These are phyloP conservation scores for Astragalus membranaceus DNA, from an alignment of 306 rosid genomes.

Conservation along the genomic window DNA sequence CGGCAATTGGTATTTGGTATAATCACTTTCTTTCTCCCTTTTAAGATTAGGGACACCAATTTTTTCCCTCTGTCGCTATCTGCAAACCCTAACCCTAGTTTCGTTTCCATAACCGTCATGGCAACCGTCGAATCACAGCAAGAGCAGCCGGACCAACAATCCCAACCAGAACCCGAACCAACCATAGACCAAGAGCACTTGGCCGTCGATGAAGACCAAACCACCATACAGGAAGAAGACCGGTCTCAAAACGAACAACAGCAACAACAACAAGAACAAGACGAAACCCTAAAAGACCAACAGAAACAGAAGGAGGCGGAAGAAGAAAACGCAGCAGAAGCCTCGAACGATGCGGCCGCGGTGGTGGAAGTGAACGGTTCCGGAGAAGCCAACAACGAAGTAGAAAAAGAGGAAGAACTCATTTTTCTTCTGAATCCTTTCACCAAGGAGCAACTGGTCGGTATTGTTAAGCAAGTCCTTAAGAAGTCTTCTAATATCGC, in stretches of 20 bases:
- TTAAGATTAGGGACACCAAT: neutral
- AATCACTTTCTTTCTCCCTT: no score
- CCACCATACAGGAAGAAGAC: neutral
- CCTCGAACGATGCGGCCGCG: neutral
- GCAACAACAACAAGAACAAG: neutral
- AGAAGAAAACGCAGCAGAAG: neutral
- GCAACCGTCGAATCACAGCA: slow-evolving; percentile 31
- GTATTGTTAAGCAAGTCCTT: no score
- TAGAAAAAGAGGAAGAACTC: slow-evolving; percentile 31
- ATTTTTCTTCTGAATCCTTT: slow-evolving; percentile 58
- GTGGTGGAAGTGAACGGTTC: slow-evolving; percentile 25
- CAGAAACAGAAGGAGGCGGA: neutral
- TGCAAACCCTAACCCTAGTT: slow-evolving; percentile 49
- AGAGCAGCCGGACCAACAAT: slow-evolving; percentile 1
- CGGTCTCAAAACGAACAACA: neutral
- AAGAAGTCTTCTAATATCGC: no score
- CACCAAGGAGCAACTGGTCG: slow-evolving; percentile 50
- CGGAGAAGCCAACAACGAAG: neutral
- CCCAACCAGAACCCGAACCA: neutral
- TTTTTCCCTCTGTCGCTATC: neutral
- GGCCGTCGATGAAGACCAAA: slow-evolving; percentile 28
- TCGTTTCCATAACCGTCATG: slow-evolving; percentile 35
- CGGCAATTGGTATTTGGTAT: no score
- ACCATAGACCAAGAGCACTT: neutral
- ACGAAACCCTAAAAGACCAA: slow-evolving; percentile 19